Evolutionary conservation across 2,329 filamentous ascomycete species (phyloP).

Genomic region (Cladosporium sphaerospermum): DNA sequence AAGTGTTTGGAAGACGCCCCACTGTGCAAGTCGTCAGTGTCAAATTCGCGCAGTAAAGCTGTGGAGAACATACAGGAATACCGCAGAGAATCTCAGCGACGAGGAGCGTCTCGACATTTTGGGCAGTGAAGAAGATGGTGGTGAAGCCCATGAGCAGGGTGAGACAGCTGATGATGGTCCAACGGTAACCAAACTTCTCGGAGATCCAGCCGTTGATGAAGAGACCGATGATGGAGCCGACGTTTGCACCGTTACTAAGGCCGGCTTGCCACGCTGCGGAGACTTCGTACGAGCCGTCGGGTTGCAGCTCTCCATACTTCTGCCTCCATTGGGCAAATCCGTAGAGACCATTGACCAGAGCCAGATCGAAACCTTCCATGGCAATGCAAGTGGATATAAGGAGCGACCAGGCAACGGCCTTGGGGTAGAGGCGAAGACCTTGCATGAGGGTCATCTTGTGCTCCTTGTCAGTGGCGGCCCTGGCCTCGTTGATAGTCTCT

Average conservation of each 20-base stretch:
- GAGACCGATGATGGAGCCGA: constrained; percentile 37
- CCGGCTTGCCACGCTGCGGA: constrained; percentile 43
- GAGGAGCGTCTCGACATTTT: constrained; percentile 38
- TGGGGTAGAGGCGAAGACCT: constrained; percentile 76
- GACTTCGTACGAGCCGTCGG: constrained; percentile 38
- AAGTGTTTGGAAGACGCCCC: constrained; percentile 23
- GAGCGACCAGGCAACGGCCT: constrained; percentile 76
- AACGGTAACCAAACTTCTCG: constrained; percentile 40
- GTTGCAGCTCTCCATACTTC: constrained; percentile 37
- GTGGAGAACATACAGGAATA: constrained; percentile 21
- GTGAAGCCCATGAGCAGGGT: constrained; percentile 39
- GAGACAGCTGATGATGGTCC: constrained; percentile 42
- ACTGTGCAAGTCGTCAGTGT: not conserved
- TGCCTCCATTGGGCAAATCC: constrained; percentile 42
- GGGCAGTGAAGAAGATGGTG: constrained; percentile 45
- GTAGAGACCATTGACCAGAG: constrained; percentile 75
- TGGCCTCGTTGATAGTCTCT: constrained; percentile 24
- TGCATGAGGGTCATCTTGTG: constrained; percentile 56
- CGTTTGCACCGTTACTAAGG: constrained; percentile 41
- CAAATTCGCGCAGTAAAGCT: too few relatives aligned
- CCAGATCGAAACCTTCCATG: constrained; percentile 87
- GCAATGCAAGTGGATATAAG: constrained; percentile 81
- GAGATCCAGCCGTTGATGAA: constrained; percentile 43
- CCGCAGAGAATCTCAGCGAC: constrained; percentile 43
- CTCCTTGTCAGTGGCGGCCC: constrained; percentile 43